Base-by-base conservation (phyloP, 2,329 filamentous ascomycete species). In the Pezicula carpinea region DNA sequence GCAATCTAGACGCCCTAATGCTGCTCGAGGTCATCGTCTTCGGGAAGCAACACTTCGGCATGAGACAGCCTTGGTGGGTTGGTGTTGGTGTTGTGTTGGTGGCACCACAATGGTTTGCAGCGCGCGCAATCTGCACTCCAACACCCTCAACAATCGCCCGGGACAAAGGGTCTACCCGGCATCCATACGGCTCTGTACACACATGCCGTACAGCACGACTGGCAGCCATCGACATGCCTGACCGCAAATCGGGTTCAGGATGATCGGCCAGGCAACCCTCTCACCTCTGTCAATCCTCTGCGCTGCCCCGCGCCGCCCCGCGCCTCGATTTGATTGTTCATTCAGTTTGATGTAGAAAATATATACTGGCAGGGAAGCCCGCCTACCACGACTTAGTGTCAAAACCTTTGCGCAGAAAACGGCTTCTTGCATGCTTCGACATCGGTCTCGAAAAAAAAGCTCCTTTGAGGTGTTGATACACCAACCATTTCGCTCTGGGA, bases 21-120 rank as follows among this genome's bases (percentile, higher is more conserved):
- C 50, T 53, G 39, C 41, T 53, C 55, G 51, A 58, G 54, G 51
- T 51, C 51, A 51, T 56, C 46, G 50, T 51, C 31, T 19, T 53
- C 55, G 57, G 59, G 41, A 56, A 44, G 48, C 43, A 52, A 51
- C 58, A 59, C 52, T 43, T 45, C 4, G 19, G 42, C 42, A 48
- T 53, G 46, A 53, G 43, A 46, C 50, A 45, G 13, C 35, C 45
- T 46, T 35, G 48, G 39, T 40, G 21, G 26, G 44, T 44, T 43
- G 39, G 53, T 50, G 43, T 19, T 29, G 26, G 26, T 29, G 8
- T 43, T 34, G 53, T 50, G 43, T 19, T 29, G 26, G 26, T 29
- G 8, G 26, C 26, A 29, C 26, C 26, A 29, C 26, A 10, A 29
- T 29, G 26, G 26, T 29, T 11, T 29, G 26, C 26, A 29, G 26